Conservation (phyloP, 495 filamentous ascomycete genomes). For the Tuber brumale region DNA sequence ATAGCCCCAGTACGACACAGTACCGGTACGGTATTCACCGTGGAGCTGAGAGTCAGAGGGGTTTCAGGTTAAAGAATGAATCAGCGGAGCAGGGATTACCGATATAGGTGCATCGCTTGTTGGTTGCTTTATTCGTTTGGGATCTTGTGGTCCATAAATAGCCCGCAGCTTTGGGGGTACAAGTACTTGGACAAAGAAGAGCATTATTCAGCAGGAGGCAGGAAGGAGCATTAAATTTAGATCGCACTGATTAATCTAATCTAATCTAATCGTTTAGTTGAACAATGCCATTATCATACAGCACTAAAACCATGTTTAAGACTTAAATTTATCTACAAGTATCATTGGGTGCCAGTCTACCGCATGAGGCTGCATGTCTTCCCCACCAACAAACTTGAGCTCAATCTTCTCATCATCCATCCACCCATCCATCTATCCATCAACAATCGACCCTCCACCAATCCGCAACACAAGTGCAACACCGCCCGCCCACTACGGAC, state of each 20-base stretch:
- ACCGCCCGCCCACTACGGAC: not conserved
- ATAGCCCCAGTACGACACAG: not conserved
- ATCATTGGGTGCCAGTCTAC: not conserved
- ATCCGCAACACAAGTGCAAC: slow-evolving; percentile 23
- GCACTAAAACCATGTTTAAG: no score
- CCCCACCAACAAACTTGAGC: not conserved
- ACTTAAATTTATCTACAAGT: no score
- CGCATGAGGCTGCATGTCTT: not conserved
- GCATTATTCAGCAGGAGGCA: not conserved
- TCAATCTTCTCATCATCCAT: slow-evolving; percentile 17
- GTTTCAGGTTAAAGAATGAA: not conserved
- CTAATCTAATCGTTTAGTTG: not conserved
- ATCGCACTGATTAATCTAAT: not conserved
- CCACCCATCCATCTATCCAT: slow-evolving; percentile 34
- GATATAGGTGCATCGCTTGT: not conserved
- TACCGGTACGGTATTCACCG: not conserved
- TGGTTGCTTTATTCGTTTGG: not conserved
- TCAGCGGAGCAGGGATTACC: not conserved
- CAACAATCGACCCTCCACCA: slow-evolving; percentile 22
- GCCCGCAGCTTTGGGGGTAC: not conserved
- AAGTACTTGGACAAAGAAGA: no score
- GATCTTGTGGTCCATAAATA: not conserved
- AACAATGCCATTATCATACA: no score
- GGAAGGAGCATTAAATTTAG: not conserved
- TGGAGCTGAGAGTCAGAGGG: not conserved